Base-by-base conservation (phyloP, 805 yeast species). In the Sugiyamaella valdiviana region DNA sequence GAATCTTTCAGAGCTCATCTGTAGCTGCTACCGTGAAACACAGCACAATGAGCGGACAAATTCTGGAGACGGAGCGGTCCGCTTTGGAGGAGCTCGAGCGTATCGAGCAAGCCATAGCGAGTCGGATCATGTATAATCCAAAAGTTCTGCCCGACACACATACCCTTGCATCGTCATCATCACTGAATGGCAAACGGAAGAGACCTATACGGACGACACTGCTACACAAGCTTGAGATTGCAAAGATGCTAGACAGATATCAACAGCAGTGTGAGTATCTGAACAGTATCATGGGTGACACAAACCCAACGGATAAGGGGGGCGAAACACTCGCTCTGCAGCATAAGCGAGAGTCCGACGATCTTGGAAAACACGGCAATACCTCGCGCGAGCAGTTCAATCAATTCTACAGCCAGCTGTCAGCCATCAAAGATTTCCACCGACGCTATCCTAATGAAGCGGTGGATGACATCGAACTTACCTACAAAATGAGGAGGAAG, bases 191-290 rank as follows among this genome's bases (percentile, higher is more conserved):
- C 55, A 29, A 43, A 42, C 66, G 66, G 47, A 70, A 72, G 46
- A 65, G 78, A 52, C 67, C 80, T 0, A 65, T 63, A 15, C 72
- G 77, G 52, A 82, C 82, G 49, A 68, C 80, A 0, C 54, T 78
- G 0, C 51, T 78, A 17, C 90, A 83, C 56, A 80, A 82, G 57
- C 86, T 82, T 63, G 96, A 89, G 61, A 71, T 85, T 6, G 67
- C 68, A 16, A 54, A 62, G 38, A 76, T 89, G 45, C 55, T 76
- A 3, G 66, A 71, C 6, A 74, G 77, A 45, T 79, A 77, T 57
- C 64, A 63, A 37, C 63, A 55, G 39, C 70, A 63, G 44, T 55
- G 66, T 16, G 45, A 51, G 3, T 51, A 60, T 19, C 32, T 69
- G 4, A 55, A 57, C 17, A 15, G 14, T 4, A 39, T 16, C 7